Percentiles rank a stretch among this genome's conserved stretches.
Evolutionary conservation across 139 green algal genomes (phyloP).

Genomic region (Zygnema cylindricum): DNA sequence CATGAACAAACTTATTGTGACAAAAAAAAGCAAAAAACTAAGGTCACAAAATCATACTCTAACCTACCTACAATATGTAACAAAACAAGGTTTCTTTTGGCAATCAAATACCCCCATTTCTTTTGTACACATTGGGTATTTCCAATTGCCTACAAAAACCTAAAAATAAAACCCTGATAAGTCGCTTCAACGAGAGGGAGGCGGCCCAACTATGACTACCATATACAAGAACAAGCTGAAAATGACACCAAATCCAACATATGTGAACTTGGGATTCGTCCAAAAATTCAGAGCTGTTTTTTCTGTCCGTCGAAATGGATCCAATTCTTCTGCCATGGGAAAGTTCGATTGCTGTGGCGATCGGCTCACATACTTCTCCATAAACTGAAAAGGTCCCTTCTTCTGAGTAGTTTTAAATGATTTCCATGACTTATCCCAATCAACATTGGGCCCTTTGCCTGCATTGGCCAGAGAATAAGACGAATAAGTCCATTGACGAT

Average conservation of each 20-base stretch:
- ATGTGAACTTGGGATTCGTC: slow-evolving; percentile 44
- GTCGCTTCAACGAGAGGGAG: slow-evolving; percentile 26
- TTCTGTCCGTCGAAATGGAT: slow-evolving; percentile 22
- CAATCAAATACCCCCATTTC: too few relatives aligned
- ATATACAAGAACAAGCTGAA: slow-evolving; percentile 34
- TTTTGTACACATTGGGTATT: too few relatives aligned
- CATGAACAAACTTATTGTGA: too few relatives aligned
- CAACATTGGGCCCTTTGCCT: slow-evolving; percentile 7
- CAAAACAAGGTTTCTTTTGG: too few relatives aligned
- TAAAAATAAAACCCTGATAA: too few relatives aligned
- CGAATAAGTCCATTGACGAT: too few relatives aligned
- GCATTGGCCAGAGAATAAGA: too few relatives aligned
- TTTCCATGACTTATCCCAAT: slow-evolving; percentile 46
- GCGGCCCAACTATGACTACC: slow-evolving; percentile 40
- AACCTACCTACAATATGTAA: too few relatives aligned
- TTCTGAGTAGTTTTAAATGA: slow-evolving; percentile 27
- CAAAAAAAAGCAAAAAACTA: too few relatives aligned
- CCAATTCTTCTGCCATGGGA: slow-evolving; percentile 28
- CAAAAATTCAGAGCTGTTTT: slow-evolving; percentile 37
- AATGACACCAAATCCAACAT: slow-evolving; percentile 44
- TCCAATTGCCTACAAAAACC: too few relatives aligned
- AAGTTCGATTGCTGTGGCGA: slow-evolving; percentile 11
- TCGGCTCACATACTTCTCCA: slow-evolving; percentile 48
- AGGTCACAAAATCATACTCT: too few relatives aligned
- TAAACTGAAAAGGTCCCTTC: slow-evolving; percentile 4